Evolutionary conservation across 495 filamentous ascomycete species (phyloP).

Genomic region (Penicillium bovifimosum): DNA sequence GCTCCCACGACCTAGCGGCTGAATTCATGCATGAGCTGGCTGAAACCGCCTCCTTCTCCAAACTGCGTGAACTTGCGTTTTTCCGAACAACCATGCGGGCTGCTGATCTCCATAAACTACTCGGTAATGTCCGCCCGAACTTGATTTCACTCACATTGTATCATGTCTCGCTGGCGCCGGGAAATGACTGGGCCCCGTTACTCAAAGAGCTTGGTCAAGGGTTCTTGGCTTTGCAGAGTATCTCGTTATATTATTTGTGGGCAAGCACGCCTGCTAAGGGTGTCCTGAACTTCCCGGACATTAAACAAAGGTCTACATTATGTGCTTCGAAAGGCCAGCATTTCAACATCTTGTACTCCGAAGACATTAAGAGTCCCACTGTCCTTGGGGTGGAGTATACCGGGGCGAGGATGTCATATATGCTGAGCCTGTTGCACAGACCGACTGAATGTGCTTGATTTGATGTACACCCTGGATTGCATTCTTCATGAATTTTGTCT

Average conservation of each 20-base stretch:
- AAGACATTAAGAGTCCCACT: constrained; percentile 11
- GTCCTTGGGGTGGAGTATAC: constrained; percentile 25
- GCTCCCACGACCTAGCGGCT: constrained; percentile 20
- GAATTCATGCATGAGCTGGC: constrained; percentile 29
- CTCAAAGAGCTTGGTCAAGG: constrained; percentile 11
- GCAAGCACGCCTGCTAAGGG: constrained; percentile 13
- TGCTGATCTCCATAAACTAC: constrained; percentile 16
- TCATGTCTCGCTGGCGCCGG: constrained; percentile 15
- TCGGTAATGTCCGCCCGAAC: constrained; percentile 9
- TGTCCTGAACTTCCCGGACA: constrained; percentile 18
- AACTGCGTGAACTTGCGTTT: constrained; percentile 20
- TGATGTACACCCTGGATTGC: neutral
- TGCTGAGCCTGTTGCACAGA: constrained; percentile 16
- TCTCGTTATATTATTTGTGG: constrained; percentile 27
- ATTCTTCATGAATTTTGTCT: no score
- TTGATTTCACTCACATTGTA: constrained; percentile 17
- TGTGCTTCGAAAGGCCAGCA: constrained; percentile 6
- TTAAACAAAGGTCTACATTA: constrained; percentile 10
- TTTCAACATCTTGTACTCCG: constrained; percentile 20
- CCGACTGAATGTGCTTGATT: neutral
- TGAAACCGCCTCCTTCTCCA: constrained; percentile 13
- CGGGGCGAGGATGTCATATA: constrained; percentile 16
- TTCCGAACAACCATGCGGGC: constrained; percentile 17
- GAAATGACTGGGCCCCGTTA: constrained; percentile 15
- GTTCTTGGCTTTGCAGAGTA: constrained; percentile 9